A percentile compares a stretch with the other conserved stretches of the same genome.
These are phyloP conservation scores for Athelia sp. DNA, from an alignment of 1,284 basidiomycete genomes.

Conservation along the genomic window DNA sequence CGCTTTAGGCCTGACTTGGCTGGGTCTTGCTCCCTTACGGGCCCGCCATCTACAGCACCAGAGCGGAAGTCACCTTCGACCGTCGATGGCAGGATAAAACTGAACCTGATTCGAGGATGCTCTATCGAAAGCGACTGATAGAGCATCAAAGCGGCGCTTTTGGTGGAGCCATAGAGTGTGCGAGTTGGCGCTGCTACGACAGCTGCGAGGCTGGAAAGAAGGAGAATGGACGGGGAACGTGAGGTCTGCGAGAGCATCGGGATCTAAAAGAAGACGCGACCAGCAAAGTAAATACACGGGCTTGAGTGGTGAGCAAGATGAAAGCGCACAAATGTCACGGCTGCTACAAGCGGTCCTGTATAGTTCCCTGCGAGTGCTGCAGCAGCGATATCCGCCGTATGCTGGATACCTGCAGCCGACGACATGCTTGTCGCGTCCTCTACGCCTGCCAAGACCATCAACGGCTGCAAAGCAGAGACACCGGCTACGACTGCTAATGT, in stretches of 20 bases:
- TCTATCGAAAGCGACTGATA: conserved; percentile 81
- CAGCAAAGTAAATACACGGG: neutral
- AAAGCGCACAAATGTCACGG: conserved; percentile 59
- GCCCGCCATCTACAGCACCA: conserved; percentile 65
- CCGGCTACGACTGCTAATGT: conserved; percentile 85
- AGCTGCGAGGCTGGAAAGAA: conserved; percentile 79
- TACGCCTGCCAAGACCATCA: conserved; percentile 71
- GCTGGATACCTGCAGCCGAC: conserved; percentile 42
- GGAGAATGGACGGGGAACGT: conserved; percentile 65
- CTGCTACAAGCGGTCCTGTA: conserved; percentile 57
- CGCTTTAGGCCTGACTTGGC: conserved; percentile 52
- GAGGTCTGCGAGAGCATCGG: conserved; percentile 74
- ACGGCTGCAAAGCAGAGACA: conserved; percentile 76
- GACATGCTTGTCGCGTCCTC: conserved; percentile 33
- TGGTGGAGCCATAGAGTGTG: conserved; percentile 81
- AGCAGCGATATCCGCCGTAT: conserved; percentile 45
- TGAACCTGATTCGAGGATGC: conserved; percentile 60
- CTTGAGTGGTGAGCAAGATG: conserved; percentile 8
- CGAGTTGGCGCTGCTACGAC: conserved; percentile 85
- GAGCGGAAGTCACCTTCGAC: conserved; percentile 78
- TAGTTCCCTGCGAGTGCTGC: conserved; percentile 61
- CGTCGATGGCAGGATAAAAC: conserved; percentile 53
- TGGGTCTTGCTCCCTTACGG: conserved; percentile 46
- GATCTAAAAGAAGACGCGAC: conserved; percentile 46
- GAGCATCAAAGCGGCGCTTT: conserved; percentile 74